These are phyloP conservation scores for Infundibulicybe gibba DNA, from an alignment of 768 basidiomycete genomes.

Conservation along the genomic window DNA sequence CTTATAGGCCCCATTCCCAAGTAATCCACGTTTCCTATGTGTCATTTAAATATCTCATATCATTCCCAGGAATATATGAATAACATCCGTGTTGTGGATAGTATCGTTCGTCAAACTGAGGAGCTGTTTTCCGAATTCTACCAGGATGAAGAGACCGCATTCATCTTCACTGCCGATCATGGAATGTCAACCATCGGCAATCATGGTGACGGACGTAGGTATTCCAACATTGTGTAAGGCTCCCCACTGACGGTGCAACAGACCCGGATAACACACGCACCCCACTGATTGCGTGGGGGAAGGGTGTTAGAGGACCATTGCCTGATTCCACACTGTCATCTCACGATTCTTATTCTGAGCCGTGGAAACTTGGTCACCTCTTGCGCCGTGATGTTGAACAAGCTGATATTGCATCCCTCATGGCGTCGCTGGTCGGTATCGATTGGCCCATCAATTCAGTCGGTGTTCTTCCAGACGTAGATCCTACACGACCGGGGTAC, in stretches of 20 bases:
- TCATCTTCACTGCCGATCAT: constrained; percentile 84
- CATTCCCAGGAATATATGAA: constrained; percentile 72
- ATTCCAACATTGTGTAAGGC: neutral
- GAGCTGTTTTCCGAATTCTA: constrained; percentile 61
- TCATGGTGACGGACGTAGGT: constrained; percentile 81
- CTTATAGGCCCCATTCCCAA: constrained; percentile 78
- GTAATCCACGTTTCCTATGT: constrained; percentile 25
- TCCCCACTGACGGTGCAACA: constrained; percentile 19
- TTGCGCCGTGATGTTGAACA: constrained; percentile 77
- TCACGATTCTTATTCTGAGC: constrained; percentile 65
- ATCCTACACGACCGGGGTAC: constrained; percentile 58
- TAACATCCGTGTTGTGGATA: constrained; percentile 78
- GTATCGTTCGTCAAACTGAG: constrained; percentile 67
- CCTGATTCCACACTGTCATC: constrained; percentile 53
- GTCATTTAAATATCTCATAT: neutral
- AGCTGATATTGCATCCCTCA: constrained; percentile 76
- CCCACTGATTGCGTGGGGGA: constrained; percentile 80
- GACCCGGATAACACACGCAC: constrained; percentile 89
- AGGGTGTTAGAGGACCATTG: constrained; percentile 69
- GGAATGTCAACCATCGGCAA: constrained; percentile 89
- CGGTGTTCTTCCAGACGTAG: constrained; percentile 76
- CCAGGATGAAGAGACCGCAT: constrained; percentile 64
- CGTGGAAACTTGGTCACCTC: constrained; percentile 59
- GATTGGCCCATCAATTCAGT: constrained; percentile 82
- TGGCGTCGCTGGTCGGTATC: constrained; percentile 70